Evolutionary conservation across 108 stramenopile species (phyloP).

Genomic region (Cyclotella atomus): DNA sequence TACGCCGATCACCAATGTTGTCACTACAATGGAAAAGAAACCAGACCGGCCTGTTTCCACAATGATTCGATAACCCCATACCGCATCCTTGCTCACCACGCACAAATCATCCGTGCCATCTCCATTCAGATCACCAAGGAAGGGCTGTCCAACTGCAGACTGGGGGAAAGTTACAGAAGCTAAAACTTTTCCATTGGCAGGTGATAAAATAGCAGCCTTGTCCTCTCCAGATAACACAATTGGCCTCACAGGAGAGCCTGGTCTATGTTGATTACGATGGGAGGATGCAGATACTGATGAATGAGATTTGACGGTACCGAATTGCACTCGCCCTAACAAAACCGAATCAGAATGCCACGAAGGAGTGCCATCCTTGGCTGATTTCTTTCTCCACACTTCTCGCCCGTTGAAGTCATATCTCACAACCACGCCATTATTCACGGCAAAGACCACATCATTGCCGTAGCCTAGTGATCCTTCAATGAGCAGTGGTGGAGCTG

Average conservation of each 20-base stretch:
- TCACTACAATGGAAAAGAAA: slow-evolving; percentile 63
- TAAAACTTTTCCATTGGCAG: slow-evolving; percentile 62
- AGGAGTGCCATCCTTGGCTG: slow-evolving; percentile 58
- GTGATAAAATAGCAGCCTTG: slow-evolving; percentile 65
- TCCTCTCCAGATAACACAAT: slow-evolving; percentile 80
- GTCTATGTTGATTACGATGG: slow-evolving; percentile 49
- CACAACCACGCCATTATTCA: slow-evolving; percentile 74
- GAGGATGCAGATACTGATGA: slow-evolving; percentile 52
- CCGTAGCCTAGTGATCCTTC: slow-evolving; percentile 64
- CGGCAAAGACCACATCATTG: slow-evolving; percentile 78
- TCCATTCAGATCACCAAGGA: slow-evolving; percentile 78
- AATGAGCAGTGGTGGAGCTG: slow-evolving; percentile 70
- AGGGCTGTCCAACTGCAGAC: slow-evolving; percentile 53
- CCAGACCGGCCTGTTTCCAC: slow-evolving; percentile 60
- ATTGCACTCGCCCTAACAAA: slow-evolving; percentile 51
- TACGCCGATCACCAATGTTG: slow-evolving; percentile 64
- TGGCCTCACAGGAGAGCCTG: slow-evolving; percentile 60
- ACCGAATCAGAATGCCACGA: slow-evolving; percentile 63
- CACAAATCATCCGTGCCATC: slow-evolving; percentile 86
- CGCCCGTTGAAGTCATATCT: slow-evolving; percentile 64
- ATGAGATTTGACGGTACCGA: slow-evolving; percentile 50
- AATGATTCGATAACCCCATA: slow-evolving; percentile 84
- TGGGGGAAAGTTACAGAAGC: slow-evolving; percentile 73
- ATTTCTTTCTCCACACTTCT: slow-evolving; percentile 57
- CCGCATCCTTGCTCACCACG: slow-evolving; percentile 66